phyloP scores from a whole-genome alignment of 2,329 filamentous ascomycete genomes.

The Colletotrichum costaricense region DNA sequence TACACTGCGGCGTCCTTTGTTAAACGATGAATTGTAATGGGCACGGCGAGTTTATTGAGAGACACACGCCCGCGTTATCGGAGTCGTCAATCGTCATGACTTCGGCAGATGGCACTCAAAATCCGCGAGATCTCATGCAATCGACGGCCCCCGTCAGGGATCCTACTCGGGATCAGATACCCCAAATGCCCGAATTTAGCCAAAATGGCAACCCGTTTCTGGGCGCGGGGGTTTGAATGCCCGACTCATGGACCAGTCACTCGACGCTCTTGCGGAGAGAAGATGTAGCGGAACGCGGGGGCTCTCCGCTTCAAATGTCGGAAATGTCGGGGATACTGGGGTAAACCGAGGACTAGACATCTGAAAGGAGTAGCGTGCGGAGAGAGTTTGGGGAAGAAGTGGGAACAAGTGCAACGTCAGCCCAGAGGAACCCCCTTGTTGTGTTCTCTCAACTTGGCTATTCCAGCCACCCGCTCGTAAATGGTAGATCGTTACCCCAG shows the following conservation, averaged over 20 bases:
- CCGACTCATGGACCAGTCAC: neutral
- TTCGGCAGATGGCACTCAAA: neutral
- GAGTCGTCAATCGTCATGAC: slow-evolving; percentile 12
- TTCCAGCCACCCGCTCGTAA: slow-evolving; percentile 19
- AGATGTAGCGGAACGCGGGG: neutral
- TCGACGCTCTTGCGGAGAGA: slow-evolving; percentile 7
- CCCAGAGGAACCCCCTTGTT: neutral
- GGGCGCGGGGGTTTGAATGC: slow-evolving; percentile 5
- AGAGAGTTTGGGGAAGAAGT: slow-evolving; percentile 25
- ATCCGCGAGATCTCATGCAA: neutral
- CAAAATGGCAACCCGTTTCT: neutral
- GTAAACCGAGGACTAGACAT: neutral
- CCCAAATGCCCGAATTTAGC: slow-evolving; percentile 20
- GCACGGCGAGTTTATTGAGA: neutral
- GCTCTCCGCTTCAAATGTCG: neutral
- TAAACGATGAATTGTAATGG: neutral
- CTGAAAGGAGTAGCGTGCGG: slow-evolving; percentile 3
- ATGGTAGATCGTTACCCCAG: neutral
- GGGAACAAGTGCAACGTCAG: slow-evolving; percentile 8
- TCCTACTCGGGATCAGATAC: slow-evolving; percentile 15
- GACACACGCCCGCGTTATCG: neutral
- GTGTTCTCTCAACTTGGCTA: neutral
- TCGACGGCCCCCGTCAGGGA: neutral
- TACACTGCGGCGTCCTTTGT: too few relatives aligned
- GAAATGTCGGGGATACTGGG: slow-evolving; percentile 11